Base-by-base conservation (phyloP, 768 basidiomycete genomes). In the Lactarius psammicola region DNA sequence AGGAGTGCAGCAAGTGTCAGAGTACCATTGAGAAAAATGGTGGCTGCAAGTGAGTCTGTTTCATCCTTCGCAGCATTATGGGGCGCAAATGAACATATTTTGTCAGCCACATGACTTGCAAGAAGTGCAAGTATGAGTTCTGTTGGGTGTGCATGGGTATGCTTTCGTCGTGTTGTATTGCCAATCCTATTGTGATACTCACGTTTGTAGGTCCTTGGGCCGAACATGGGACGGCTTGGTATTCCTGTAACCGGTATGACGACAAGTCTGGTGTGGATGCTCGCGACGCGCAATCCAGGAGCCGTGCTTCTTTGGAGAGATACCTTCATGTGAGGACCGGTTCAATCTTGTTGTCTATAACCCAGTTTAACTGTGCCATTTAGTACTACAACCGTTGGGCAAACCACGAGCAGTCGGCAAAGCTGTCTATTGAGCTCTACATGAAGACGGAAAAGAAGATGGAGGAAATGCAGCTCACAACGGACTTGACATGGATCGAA, bases 11-110 rank as follows among this genome's bases (percentile, higher is more conserved):
- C 23, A 89, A 94, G 75, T 99, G 97, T 75, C 89, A 94, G 75
- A 94, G 94, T 72, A 98, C 97, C 60, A 99, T 99, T 64, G 97
- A 99, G 85, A 99, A 99, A 89, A 98, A 98, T 70, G 97, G 97
- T 10, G 97, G 97, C 15, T 99, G 97, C 94, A 98, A 99, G 95
- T 98, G 73, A 73, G 94, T 88, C 7, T 62, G 28, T 56, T 51
- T 10, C 62, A 36, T 10, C 61, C 54, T 44, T 26, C 10, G 64
- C 51, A 65, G 36, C 53, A 49, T 57, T 13, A 54, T 30, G 31
- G 40, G 58, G 34, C 63, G 60, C 60, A 64, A 53, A 70, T 72
- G 40, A 74, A 61, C 59, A 56, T 49, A 68, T 56, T 23, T 28
- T 65, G 46, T 10, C 69, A 97, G 95, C 81, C 97, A 99, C 76